These are phyloP conservation scores for Isatis lusitanica DNA, from an alignment of 441 rosid genomes.

Conservation along the genomic window DNA sequence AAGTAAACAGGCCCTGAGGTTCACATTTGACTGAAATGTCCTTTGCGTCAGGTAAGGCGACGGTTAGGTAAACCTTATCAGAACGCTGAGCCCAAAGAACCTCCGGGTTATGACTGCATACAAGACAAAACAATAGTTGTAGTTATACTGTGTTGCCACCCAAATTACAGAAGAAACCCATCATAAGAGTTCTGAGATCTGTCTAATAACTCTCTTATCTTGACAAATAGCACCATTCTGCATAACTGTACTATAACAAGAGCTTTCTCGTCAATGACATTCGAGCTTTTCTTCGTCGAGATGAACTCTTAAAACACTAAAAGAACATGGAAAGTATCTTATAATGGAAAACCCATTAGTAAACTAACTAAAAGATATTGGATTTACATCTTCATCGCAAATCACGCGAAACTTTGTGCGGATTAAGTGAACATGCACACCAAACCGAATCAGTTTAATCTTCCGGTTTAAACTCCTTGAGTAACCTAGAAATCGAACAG, in stretches of 20 bases:
- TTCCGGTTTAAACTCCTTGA: not conserved
- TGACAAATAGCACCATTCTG: not conserved
- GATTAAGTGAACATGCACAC: slow-evolving; percentile 6
- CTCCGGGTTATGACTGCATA: slow-evolving; percentile 78
- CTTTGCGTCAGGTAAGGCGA: slow-evolving; percentile 84
- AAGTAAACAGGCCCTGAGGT: slow-evolving; percentile 62
- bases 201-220: not conserved
- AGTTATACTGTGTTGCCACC: not conserved
- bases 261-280: not conserved
- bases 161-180: not conserved
- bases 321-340: not conserved
- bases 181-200: not conserved
- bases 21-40: slow-evolving; percentile 76
- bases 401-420: not conserved
- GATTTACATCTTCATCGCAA: not conserved
- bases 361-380: not conserved
- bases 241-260: not conserved
- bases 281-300: not conserved
- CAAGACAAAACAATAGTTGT: slow-evolving; percentile 14
- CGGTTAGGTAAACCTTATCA: slow-evolving; percentile 72
- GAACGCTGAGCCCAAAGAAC: slow-evolving; percentile 97
- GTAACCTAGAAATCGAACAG: slow-evolving; percentile 1
- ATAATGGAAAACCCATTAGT: slow-evolving; percentile 1
- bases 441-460: not conserved
- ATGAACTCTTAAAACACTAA: not conserved